Conservation (phyloP, 1,284 basidiomycete genomes). For the Cutaneotrichosporon dermatis region DNA sequence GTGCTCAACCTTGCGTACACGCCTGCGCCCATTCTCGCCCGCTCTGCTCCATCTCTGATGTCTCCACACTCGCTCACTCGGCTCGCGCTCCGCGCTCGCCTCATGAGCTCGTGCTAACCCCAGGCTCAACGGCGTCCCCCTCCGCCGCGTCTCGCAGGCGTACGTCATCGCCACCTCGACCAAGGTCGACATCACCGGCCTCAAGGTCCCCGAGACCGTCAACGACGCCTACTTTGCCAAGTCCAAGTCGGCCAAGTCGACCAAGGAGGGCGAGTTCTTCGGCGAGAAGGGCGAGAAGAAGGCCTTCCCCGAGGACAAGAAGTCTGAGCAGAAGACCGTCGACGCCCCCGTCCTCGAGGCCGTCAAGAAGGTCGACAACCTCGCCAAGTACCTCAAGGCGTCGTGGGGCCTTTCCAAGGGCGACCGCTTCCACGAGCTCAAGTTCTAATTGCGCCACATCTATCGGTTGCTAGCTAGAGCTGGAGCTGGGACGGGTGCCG, state of each 20-base stretch:
- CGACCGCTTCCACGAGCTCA: conserved; percentile 52
- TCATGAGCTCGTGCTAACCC: conserved; percentile 9
- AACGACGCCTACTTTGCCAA: conserved; percentile 95
- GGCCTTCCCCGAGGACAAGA: conserved; percentile 81
- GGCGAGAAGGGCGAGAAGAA: conserved; percentile 85
- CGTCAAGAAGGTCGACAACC: conserved; percentile 87
- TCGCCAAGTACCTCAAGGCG: conserved; percentile 90
- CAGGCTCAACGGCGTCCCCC: conserved; percentile 88
- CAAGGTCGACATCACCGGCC: conserved; percentile 76
- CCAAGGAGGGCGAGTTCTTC: conserved; percentile 95
- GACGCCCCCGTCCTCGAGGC: conserved; percentile 80
- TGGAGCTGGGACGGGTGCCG: conserved; percentile 5
- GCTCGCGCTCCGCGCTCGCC: neutral
- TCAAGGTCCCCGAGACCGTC: conserved; percentile 76
- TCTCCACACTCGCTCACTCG: too few species aligned
- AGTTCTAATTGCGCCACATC: conserved; percentile 42
- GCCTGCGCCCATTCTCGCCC: too few species aligned
- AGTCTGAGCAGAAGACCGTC: conserved; percentile 82
- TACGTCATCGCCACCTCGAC: conserved; percentile 99
- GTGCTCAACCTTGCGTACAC: too few species aligned
- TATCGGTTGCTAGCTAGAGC: neutral
- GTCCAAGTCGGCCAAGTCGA: conserved; percentile 62
- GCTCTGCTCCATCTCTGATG: too few species aligned
- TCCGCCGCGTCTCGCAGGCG: conserved; percentile 97
- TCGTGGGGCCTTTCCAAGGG: conserved; percentile 95